These are phyloP conservation scores for Apiotrichum veenhuisii DNA, from an alignment of 1,284 basidiomycete genomes.

Conservation along the genomic window DNA sequence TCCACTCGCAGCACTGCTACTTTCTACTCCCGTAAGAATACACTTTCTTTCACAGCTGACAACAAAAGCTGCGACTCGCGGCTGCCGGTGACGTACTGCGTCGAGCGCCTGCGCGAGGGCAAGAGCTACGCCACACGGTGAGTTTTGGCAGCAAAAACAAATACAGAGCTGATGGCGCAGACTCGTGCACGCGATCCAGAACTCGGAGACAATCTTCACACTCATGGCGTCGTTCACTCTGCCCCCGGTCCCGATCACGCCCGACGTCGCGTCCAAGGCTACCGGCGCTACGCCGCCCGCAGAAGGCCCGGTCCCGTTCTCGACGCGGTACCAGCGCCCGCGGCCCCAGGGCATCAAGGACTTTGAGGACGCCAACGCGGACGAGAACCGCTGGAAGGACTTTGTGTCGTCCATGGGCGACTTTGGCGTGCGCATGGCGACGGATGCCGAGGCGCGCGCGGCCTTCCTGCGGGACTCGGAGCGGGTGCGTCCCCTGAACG, in stretches of 20 bases:
- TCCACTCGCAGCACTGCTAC: constrained; percentile 52
- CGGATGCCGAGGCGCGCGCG: constrained; percentile 53
- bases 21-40: constrained; percentile 2
- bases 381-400: constrained; percentile 5
- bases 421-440: constrained; percentile 3
- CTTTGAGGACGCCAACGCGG: constrained; percentile 53
- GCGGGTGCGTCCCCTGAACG: constrained; percentile 61
- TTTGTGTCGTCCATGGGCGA: constrained; percentile 55
- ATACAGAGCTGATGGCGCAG: constrained; percentile 50
- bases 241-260: constrained; percentile 61
- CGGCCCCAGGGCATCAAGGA: constrained; percentile 51
- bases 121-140: constrained; percentile 30
- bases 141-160: background rate
- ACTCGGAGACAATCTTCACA: constrained; percentile 71
- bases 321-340: constrained; percentile 24
- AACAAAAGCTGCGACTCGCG: constrained; percentile 56
- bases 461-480: constrained; percentile 48
- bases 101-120: constrained; percentile 70
- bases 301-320: background rate
- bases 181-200: constrained; percentile 72
- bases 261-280: background rate
- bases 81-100: constrained; percentile 74
- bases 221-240: constrained; percentile 63
- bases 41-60: background rate
- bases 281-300: background rate